These are phyloP conservation scores for Domatiomyces catenatus DNA, from an alignment of 2,329 filamentous ascomycete species.

Conservation along the genomic window DNA sequence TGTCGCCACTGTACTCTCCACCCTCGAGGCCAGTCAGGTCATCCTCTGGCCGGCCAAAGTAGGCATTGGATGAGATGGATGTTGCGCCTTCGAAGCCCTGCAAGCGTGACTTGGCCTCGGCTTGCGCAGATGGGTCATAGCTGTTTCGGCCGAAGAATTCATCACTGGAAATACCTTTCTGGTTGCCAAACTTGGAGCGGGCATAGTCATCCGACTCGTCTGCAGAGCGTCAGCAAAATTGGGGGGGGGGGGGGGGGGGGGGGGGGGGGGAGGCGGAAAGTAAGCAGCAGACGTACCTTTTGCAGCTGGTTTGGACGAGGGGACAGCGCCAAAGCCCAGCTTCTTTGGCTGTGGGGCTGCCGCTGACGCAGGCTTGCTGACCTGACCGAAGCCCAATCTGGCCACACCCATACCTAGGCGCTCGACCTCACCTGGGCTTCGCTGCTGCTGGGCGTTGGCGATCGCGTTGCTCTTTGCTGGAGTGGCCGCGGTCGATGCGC, in stretches of 20 bases:
- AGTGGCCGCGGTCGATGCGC: conserved; percentile 61
- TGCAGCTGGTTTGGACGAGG: conserved; percentile 50
- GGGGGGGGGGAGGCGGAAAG: not conserved
- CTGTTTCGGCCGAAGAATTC: conserved; percentile 91
- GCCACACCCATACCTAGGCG: conserved; percentile 77
- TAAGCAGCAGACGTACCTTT: conserved; percentile 26
- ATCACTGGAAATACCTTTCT: conserved; percentile 95
- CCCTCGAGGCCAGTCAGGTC: conserved; percentile 52
- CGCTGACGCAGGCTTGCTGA: conserved; percentile 38
- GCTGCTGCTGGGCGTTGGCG: conserved; percentile 38
- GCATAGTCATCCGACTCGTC: conserved; percentile 71
- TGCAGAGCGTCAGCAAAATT: conserved; percentile 12
- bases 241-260: not conserved
- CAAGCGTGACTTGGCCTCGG: conserved; percentile 74
- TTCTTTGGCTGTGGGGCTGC: conserved; percentile 52
- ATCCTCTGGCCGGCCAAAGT: conserved; percentile 87
- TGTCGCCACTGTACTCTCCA: conserved; percentile 55
- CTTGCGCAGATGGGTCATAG: conserved; percentile 64
- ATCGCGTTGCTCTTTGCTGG: conserved; percentile 42
- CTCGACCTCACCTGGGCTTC: conserved; percentile 63
- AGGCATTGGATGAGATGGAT: conserved; percentile 88
- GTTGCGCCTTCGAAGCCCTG: conserved; percentile 86
- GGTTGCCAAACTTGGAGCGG: conserved; percentile 70
- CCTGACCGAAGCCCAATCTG: conserved; percentile 75
- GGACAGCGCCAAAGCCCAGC: conserved; percentile 76